Conservation (phyloP, 805 yeast species). For the Saturnispora sanitii region DNA sequence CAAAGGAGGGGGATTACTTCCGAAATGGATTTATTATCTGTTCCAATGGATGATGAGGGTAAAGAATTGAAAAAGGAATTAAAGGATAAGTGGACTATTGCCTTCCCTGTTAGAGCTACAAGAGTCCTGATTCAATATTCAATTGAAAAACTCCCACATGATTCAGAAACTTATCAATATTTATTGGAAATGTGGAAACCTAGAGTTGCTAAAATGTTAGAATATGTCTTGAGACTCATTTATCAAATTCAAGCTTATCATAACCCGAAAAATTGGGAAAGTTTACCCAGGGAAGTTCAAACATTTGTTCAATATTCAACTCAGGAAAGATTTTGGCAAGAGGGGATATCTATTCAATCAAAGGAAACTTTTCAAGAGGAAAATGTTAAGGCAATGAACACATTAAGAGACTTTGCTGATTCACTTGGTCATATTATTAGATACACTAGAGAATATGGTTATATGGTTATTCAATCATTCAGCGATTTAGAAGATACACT, state of each 20-base stretch:
- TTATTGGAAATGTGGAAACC: slow-evolving; percentile 84
- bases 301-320: slow-evolving; percentile 84
- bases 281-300: slow-evolving; percentile 81
- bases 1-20: slow-evolving; percentile 73
- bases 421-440: slow-evolving; percentile 93
- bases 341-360: slow-evolving; percentile 89
- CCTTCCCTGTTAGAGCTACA: slow-evolving; percentile 93
- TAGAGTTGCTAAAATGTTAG: slow-evolving; percentile 81
- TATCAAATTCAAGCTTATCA: slow-evolving; percentile 92
- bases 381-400: slow-evolving; percentile 85
- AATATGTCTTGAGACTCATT: slow-evolving; percentile 77
- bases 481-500: slow-evolving; percentile 83
- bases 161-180: slow-evolving; percentile 61
- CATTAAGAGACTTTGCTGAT: slow-evolving; percentile 93
- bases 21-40: slow-evolving; percentile 59
- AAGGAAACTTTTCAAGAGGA: slow-evolving; percentile 92
- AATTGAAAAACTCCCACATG: slow-evolving; percentile 79
- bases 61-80: slow-evolving; percentile 61
- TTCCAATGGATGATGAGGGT: slow-evolving; percentile 88
- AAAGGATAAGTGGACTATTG: slow-evolving; percentile 85
- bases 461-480: slow-evolving; percentile 79
- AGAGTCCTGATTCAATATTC: slow-evolving; percentile 92
- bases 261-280: slow-evolving; percentile 85
- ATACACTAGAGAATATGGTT: slow-evolving; percentile 93
- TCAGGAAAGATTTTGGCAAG: slow-evolving; percentile 96